A percentile compares a stretch with the other conserved stretches of the same genome.
Conservation (phyloP, 1,284 basidiomycete genomes). For the Austropuccinia psidii region DNA sequence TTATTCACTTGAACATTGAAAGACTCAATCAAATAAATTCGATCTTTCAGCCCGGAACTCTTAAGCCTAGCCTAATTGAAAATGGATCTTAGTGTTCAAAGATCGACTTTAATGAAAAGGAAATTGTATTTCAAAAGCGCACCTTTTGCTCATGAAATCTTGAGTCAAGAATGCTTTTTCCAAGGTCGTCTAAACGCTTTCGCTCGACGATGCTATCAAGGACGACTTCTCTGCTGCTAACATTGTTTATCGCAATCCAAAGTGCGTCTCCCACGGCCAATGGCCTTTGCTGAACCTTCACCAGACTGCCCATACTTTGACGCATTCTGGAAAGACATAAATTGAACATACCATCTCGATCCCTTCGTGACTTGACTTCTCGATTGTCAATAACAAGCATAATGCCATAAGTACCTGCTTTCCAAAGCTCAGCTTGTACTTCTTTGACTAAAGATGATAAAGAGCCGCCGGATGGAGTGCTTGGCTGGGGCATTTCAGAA, state of each 20-base stretch:
- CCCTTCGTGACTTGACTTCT: conserved; percentile 49
- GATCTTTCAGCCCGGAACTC: conserved; percentile 51
- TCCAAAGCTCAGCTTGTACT: conserved; percentile 40
- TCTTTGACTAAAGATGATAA: not conserved
- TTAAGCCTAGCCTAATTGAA: conserved; percentile 50
- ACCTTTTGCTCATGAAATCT: conserved; percentile 56
- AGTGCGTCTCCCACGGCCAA: conserved; percentile 55
- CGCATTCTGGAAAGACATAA: conserved; percentile 39
- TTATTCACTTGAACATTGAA: conserved; percentile 47
- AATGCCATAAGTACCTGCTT: conserved; percentile 51
- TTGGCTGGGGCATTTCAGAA: conserved; percentile 7
- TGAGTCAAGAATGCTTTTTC: conserved; percentile 53
- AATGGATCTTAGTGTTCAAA: not conserved
- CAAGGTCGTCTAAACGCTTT: conserved; percentile 55
- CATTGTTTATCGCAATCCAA: conserved; percentile 53
- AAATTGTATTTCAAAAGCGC: not conserved
- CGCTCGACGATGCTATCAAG: conserved; percentile 56
- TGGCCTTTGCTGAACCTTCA: conserved; percentile 52
- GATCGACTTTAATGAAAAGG: not conserved
- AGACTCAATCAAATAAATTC: conserved; percentile 56
- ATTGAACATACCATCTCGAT: conserved; percentile 48
- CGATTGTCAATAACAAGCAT: conserved; percentile 54
- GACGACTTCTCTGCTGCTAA: conserved; percentile 46
- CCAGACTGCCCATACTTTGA: conserved; percentile 42
- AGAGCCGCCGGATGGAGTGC: conserved; percentile 13